Evolutionary conservation across 306 rosid genomes (phyloP).

Genomic region (Quercus agrifolia): DNA sequence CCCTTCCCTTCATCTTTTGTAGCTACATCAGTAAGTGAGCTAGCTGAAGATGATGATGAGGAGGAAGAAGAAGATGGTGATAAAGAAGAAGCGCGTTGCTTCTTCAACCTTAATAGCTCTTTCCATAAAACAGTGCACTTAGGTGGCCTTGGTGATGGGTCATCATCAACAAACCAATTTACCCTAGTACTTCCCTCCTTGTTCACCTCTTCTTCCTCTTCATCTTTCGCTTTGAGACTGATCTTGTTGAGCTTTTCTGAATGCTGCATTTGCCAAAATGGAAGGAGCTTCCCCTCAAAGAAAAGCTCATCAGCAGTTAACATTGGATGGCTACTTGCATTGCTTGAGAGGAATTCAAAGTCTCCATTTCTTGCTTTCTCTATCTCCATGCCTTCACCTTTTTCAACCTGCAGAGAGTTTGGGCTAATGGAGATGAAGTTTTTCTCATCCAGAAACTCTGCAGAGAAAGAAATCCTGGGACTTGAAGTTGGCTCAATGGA

Average conservation of each 20-base stretch:
- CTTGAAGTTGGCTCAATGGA: conserved; percentile 57
- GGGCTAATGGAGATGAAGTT: conserved; percentile 88
- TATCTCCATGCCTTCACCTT: conserved; percentile 30
- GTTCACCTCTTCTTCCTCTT: conserved; percentile 25
- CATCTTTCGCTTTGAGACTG: conserved; percentile 47
- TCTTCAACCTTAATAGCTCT: conserved; percentile 91
- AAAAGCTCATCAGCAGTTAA: conserved; percentile 90
- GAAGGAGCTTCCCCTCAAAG: conserved; percentile 95
- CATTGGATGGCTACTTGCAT: conserved; percentile 50
- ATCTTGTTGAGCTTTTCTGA: conserved; percentile 80
- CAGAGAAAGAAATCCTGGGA: conserved; percentile 92
- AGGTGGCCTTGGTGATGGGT: conserved; percentile 98
- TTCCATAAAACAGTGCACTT: conserved; percentile 98
- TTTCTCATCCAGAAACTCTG: conserved; percentile 82
- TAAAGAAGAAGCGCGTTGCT: conserved; percentile 78
- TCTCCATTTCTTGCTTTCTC: conserved; percentile 57
- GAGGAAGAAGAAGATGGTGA: conserved; percentile 92
- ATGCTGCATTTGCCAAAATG: conserved; percentile 84
- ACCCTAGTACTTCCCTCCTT: conserved; percentile 55
- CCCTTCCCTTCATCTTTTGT: conserved; percentile 59
- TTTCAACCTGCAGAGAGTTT: conserved; percentile 32
- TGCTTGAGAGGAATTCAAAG: conserved; percentile 85
- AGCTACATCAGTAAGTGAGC: conserved; percentile 65
- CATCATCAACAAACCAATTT: conserved; percentile 93
- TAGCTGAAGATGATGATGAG: conserved; percentile 74